These are phyloP conservation scores for Ulvella scutata DNA, from an alignment of 139 green algal genomes.

Conservation along the genomic window DNA sequence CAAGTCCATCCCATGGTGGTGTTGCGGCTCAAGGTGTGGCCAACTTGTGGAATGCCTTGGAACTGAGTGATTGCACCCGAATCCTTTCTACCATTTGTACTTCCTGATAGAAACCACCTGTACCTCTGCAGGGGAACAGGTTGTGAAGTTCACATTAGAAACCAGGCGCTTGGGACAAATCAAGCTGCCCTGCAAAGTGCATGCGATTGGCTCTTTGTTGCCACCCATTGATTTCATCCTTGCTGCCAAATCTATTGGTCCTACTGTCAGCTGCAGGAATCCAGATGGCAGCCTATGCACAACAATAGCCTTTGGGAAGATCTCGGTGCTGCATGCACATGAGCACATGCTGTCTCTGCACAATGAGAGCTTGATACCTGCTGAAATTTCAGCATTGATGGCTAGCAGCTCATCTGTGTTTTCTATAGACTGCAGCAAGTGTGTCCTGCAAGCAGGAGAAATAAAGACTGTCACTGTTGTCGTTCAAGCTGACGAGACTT, in stretches of 20 bases:
- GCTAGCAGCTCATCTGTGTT: slow-evolving; percentile 40
- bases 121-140: slow-evolving; percentile 9
- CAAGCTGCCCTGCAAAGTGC: slow-evolving; percentile 45
- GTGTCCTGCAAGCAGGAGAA: slow-evolving; percentile 22
- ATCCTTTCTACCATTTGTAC: no score
- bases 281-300: background rate
- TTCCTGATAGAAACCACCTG: no score
- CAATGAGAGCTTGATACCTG: slow-evolving; percentile 52
- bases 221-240: slow-evolving; percentile 41
- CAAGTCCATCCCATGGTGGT: slow-evolving; percentile 20
- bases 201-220: slow-evolving; percentile 28
- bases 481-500: slow-evolving; percentile 29
- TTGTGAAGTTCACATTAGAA: slow-evolving; percentile 35
- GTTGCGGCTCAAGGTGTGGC: slow-evolving; percentile 27
- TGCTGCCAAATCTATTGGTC: slow-evolving; percentile 39
- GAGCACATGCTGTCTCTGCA: slow-evolving; percentile 25
- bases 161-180: slow-evolving; percentile 43
- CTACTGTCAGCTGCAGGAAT: slow-evolving; percentile 24
- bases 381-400: slow-evolving; percentile 55
- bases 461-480: background rate
- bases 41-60: no score
- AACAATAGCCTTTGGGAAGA: slow-evolving; percentile 37
- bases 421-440: slow-evolving; percentile 30
- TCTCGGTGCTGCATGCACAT: slow-evolving; percentile 43
- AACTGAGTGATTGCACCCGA: no score